Evolutionary conservation across 768 basidiomycete species (phyloP), one percentile per base, ranked within the genome.

Genomic region (Crucibulum laeve): DNA sequence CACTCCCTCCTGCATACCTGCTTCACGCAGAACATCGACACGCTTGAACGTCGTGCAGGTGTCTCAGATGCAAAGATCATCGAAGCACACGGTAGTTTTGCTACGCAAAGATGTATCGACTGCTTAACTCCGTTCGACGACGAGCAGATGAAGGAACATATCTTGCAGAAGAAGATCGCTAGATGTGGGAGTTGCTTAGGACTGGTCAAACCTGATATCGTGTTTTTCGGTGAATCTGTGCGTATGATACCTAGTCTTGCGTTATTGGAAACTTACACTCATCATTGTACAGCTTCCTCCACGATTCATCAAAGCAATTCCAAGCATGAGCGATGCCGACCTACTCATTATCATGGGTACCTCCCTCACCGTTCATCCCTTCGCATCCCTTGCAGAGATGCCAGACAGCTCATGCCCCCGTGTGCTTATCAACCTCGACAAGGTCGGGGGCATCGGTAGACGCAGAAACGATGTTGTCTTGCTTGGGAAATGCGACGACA

Each of bases 11-110:
- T 99, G 1, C 77, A 80, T 48, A 83, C 73, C 32, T 89, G 87
- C 65, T 90, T 89, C 55, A 91, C 91, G 4, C 92, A 92, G 62
- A 94, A 93, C 56, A 92, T 92, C 43, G 94, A 97, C 59, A 94
- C 91, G 0, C 78, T 97, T 11, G 95, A 97, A 58, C 76, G 88
- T 2, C 74, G 80, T 4, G 90, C 91, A 0, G 90, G 90, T 4
- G 75, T 96, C 0, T 81, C 87, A 0, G 71, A 62, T 1, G 63
- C 76, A 24, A 81, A 81, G 58, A 82, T 98, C 47, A 74, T 98
- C 38, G 95, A 98, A 65, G 96, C 96, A 0, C 96, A 99, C 56
- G 96, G 95, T 2, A 93, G 89, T 52, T 99, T 98, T 52, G 95
- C 95, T 0, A 61, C 72, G 1, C 89, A 95, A 43, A 72, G 79